Evolutionary conservation across 345 rosid genomes (phyloP).

Genomic region (Brassica nigra): DNA sequence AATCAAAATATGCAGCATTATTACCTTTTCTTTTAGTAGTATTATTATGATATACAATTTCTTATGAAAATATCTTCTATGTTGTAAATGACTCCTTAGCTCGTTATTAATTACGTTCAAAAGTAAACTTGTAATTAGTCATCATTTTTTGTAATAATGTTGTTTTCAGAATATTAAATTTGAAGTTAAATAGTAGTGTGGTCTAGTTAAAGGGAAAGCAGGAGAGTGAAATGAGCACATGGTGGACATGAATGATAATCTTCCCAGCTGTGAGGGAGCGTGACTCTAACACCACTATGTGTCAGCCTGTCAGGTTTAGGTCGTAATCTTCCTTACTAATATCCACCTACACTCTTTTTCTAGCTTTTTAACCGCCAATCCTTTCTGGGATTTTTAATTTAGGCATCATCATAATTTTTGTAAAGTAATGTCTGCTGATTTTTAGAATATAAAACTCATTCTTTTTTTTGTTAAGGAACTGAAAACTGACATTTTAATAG

Average conservation of each 20-base stretch:
- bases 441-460: not conserved
- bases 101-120: not conserved
- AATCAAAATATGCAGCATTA: not conserved
- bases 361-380: not conserved
- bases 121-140: not conserved
- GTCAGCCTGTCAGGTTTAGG: slow-evolving; percentile 28
- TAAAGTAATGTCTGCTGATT: not conserved
- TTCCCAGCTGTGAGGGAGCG: slow-evolving; percentile 40
- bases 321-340: slow-evolving; percentile 15
- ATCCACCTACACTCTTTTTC: not conserved
- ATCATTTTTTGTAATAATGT: not conserved
- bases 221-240: slow-evolving; percentile 21
- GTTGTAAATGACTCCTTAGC: not conserved
- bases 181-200: not conserved
- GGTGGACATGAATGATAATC: slow-evolving; percentile 24
- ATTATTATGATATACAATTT: not conserved
- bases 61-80: not conserved
- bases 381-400: not conserved
- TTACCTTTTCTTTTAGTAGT: not conserved
- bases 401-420: not conserved
- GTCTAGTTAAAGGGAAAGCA: not conserved
- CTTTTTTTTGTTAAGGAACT: not conserved
- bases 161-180: not conserved
- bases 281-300: slow-evolving; percentile 33
- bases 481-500: not conserved